phyloP scores from a whole-genome alignment of 1,284 basidiomycete genomes.

The Cutaneotrichosporon mucoides region DNA sequence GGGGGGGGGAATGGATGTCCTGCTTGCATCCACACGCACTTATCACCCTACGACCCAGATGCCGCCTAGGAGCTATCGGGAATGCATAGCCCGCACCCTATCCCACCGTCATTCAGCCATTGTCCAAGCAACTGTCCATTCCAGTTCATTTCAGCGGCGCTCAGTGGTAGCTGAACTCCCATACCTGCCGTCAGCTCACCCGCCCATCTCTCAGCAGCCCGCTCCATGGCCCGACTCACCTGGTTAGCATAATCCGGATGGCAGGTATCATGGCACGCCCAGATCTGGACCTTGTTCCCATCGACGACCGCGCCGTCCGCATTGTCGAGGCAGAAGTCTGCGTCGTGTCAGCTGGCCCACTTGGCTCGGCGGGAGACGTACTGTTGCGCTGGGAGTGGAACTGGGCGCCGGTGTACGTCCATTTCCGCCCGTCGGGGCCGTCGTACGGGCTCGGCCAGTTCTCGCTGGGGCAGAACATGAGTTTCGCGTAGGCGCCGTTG shows the following conservation, averaged over 20 bases:
- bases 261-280: not conserved
- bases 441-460: conserved; percentile 3
- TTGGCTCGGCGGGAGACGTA: no score
- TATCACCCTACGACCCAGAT: no score
- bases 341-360: not conserved
- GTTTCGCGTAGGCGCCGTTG: not conserved
- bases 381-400: not conserved
- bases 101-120: no score
- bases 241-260: not conserved
- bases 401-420: not conserved
- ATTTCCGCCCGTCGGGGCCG: not conserved
- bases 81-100: no score
- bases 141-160: not conserved
- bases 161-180: not conserved
- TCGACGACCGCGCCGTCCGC: not conserved
- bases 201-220: not conserved
- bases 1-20: no score
- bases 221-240: not conserved
- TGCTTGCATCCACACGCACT: no score
- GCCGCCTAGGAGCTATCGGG: no score
- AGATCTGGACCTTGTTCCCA: conserved; percentile 7
- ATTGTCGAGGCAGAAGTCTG: conserved; percentile 7
- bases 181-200: not conserved
- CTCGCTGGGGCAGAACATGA: not conserved
- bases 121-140: no score